These are phyloP conservation scores for Pisolithus albus DNA, from an alignment of 768 basidiomycete species.

Conservation along the genomic window DNA sequence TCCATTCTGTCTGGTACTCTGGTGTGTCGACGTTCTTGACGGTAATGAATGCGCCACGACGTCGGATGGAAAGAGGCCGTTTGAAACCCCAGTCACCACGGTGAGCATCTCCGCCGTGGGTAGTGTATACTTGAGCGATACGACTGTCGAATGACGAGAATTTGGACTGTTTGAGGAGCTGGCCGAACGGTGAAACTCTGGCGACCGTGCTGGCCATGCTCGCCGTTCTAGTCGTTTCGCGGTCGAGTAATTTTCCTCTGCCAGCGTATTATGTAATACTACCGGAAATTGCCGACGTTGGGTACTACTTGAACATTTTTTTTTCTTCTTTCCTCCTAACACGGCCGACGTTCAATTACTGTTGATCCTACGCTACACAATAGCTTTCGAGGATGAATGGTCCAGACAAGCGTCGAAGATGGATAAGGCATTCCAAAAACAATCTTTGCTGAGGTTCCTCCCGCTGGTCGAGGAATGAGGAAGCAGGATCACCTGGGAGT, in stretches of 20 bases:
- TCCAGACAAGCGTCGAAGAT: constrained; percentile 91
- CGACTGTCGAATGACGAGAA: constrained; percentile 73
- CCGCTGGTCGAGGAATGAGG: constrained; percentile 84
- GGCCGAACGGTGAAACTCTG: constrained; percentile 54
- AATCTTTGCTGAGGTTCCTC: constrained; percentile 87
- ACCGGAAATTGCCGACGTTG: constrained; percentile 23
- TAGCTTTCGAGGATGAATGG: constrained; percentile 54
- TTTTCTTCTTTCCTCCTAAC: constrained; percentile 10
- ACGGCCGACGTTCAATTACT: constrained; percentile 77
- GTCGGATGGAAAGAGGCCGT: constrained; percentile 65
- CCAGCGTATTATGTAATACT: background rate
- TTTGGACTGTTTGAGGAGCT: constrained; percentile 73
- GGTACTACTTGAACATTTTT: constrained; percentile 29
- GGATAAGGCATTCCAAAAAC: constrained; percentile 68
- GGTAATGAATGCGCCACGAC: constrained; percentile 57
- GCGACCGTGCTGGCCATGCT: constrained; percentile 4
- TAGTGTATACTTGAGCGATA: constrained; percentile 73
- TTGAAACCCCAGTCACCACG: constrained; percentile 85
- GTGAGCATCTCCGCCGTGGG: constrained; percentile 60
- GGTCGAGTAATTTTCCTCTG: no score
- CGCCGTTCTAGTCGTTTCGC: no score
- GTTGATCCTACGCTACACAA: constrained; percentile 46
- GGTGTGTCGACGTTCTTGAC: constrained; percentile 63
- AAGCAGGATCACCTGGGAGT: constrained; percentile 91
- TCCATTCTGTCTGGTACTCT: constrained; percentile 76